Evolutionary conservation across 2,329 filamentous ascomycete genomes (phyloP), one percentile per base, ranked within the genome.

Genomic region (Epichloe festucae): DNA sequence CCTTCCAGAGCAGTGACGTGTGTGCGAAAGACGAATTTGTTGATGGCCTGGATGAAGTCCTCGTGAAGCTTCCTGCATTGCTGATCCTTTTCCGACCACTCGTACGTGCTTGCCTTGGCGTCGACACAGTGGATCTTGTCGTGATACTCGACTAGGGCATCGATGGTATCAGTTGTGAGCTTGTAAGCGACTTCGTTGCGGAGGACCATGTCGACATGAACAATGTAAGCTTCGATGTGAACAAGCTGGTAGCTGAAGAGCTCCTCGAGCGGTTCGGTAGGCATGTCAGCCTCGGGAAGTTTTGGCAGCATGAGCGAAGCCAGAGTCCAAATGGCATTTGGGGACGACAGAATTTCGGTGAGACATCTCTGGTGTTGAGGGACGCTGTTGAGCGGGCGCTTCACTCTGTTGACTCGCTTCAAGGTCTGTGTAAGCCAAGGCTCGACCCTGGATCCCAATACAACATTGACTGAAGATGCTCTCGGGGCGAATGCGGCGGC

Each of bases 151-250:
- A 95, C 85, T 57, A 98, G 80, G 49, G 87, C 73, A 63, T 95
- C 89, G 71, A 98, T 98, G 55, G 90, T 89, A 67, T 97, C 93
- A 53, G 84, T 81, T 23, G 90, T 97, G 63, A 98, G 79, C 79
- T 98, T 98, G 79, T 90, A 97, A 59, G 90, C 93, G 63, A 98
- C 89, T 74, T 97, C 93, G 67, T 95, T 93, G 70, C 90, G 86
- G 63, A 94, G 82, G 54, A 98, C 91, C 89, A 97, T 95, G 74
- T 98, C 93, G 70, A 98, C 89, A 70, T 97, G 91, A 55, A 98
- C 93, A 61, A 97, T 91, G 68, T 98, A 98, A 49, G 93, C 93
- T 72, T 97, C 90, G 61, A 97, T 75, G 67, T 96, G 89, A 64
- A 96, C 75, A 65, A 96, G 80, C 73, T 94, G 86, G 70, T 91